Percentiles rank a stretch among this genome's conserved stretches.
Conservation (phyloP, 768 basidiomycete species). For the Wakefieldia striispora region DNA sequence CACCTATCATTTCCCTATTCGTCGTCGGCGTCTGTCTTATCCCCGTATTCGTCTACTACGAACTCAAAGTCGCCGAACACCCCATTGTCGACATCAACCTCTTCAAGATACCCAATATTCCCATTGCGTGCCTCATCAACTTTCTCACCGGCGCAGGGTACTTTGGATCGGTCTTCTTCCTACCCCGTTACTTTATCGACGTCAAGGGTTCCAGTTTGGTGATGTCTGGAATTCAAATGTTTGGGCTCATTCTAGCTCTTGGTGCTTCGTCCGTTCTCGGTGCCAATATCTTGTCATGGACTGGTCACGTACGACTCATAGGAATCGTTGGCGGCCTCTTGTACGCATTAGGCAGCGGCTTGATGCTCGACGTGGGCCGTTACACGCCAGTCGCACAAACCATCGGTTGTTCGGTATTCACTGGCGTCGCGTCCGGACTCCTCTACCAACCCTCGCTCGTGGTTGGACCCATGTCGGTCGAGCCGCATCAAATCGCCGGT, state of each 20-base stretch:
- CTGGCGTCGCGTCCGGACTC: constrained; percentile 31
- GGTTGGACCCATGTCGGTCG: constrained; percentile 35
- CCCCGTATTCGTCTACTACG: constrained; percentile 35
- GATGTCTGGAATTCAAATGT: constrained; percentile 35
- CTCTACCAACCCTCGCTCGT: constrained; percentile 36
- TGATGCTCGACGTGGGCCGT: constrained; percentile 34
- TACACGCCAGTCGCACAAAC: constrained; percentile 25
- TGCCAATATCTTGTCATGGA: constrained; percentile 32
- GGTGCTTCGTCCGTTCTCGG: constrained; percentile 36
- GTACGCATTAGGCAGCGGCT: constrained; percentile 32
- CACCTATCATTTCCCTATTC: constrained; percentile 29
- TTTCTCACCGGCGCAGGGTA: constrained; percentile 39
- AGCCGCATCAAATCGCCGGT: constrained; percentile 33
- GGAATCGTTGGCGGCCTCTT: constrained; percentile 30
- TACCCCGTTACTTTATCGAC: constrained; percentile 40
- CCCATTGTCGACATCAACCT: constrained; percentile 35
- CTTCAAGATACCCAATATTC: constrained; percentile 35
- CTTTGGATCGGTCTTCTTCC: constrained; percentile 37
- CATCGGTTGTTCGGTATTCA: constrained; percentile 33
- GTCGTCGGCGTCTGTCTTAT: constrained; percentile 30
- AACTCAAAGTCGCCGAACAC: constrained; percentile 31
- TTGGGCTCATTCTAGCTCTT: constrained; percentile 33
- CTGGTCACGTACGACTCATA: constrained; percentile 31
- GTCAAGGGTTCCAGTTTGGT: constrained; percentile 33
- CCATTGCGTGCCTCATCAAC: constrained; percentile 35